Evolutionary conservation across 768 basidiomycete genomes (phyloP).

Genomic region (Tylopilus sp.): DNA sequence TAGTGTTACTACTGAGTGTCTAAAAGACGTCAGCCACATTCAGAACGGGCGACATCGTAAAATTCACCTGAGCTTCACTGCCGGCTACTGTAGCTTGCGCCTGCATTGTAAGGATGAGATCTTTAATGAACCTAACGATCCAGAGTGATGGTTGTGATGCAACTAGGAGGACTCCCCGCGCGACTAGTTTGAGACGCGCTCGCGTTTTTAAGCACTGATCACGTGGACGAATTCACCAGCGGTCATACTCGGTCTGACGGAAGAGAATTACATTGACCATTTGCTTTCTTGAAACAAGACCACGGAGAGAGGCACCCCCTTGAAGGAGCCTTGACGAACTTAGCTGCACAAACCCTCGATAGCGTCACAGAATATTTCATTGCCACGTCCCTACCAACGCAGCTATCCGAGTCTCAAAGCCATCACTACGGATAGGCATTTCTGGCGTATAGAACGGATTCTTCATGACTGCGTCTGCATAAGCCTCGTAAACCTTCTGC

Average conservation of each 20-base stretch:
- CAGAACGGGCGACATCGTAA: not conserved
- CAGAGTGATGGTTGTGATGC: not conserved
- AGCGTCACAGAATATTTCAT: slow-evolving; percentile 11
- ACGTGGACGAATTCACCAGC: slow-evolving; percentile 24
- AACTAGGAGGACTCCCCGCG: not conserved
- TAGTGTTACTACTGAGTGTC: slow-evolving; percentile 54
- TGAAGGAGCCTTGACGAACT: no score
- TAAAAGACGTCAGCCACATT: slow-evolving; percentile 23
- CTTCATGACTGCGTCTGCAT: slow-evolving; percentile 96
- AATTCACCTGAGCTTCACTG: slow-evolving; percentile 26
- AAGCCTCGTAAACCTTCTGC: slow-evolving; percentile 87
- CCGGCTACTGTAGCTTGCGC: slow-evolving; percentile 16
- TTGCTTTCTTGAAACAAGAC: no score
- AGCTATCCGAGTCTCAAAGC: slow-evolving; percentile 74
- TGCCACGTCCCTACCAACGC: slow-evolving; percentile 50
- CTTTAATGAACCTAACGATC: not conserved
- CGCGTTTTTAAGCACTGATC: slow-evolving; percentile 16
- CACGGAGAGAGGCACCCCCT: no score
- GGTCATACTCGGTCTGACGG: no score
- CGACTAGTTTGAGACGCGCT: slow-evolving; percentile 7
- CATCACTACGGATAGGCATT: slow-evolving; percentile 94
- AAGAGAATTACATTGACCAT: no score
- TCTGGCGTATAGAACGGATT: slow-evolving; percentile 99
- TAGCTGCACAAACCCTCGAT: not conserved
- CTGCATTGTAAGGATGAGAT: slow-evolving; percentile 20